Percentiles rank a stretch among this genome's conserved stretches.
These are phyloP conservation scores for Phytophthora cajani DNA, from an alignment of 352 stramenopile species.

Conservation along the genomic window DNA sequence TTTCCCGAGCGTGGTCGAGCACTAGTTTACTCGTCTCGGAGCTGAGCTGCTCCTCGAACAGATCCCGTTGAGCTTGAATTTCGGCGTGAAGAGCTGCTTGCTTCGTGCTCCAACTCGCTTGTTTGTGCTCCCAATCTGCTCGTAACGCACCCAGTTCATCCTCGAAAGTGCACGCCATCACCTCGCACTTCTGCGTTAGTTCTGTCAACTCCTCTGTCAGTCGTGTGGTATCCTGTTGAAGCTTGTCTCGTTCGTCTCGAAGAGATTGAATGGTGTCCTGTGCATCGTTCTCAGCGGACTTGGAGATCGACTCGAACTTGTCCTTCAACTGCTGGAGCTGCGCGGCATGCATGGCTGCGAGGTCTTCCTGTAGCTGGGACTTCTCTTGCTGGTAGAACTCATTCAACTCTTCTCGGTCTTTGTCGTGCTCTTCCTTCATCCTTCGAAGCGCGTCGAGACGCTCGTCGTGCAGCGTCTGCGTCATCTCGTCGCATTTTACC, in stretches of 20 bases:
- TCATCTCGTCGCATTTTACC: conserved; percentile 67
- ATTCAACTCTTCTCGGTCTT: conserved; percentile 61
- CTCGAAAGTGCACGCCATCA: conserved; percentile 25
- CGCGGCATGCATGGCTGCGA: conserved; percentile 27
- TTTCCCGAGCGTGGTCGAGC: conserved; percentile 1
- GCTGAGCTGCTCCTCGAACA: conserved; percentile 15
- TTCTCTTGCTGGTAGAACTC: conserved; percentile 68
- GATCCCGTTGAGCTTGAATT: conserved; percentile 20
- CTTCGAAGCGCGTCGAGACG: conserved; percentile 47
- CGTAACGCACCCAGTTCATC: conserved; percentile 26
- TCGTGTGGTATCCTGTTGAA: conserved; percentile 14
- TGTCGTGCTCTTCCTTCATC: conserved; percentile 52
- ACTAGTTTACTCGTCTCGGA: conserved; percentile 18
- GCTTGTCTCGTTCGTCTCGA: conserved; percentile 4
- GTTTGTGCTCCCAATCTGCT: conserved; percentile 19
- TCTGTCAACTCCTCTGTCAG: conserved; percentile 22
- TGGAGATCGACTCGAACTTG: conserved; percentile 19
- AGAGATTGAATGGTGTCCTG: conserved; percentile 18
- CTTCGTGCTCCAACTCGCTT: conserved; percentile 11
- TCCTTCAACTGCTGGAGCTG: conserved; percentile 43
- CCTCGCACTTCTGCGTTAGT: conserved; percentile 20
- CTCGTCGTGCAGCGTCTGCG: conserved; percentile 58
- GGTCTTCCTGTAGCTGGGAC: conserved; percentile 59
- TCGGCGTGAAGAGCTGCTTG: conserved; percentile 11
- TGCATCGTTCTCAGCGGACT: conserved; percentile 14